Percentiles rank a stretch among this genome's conserved stretches.
Evolutionary conservation across 495 filamentous ascomycete genomes (phyloP).

Genomic region (Talaromyces thailandensis): DNA sequence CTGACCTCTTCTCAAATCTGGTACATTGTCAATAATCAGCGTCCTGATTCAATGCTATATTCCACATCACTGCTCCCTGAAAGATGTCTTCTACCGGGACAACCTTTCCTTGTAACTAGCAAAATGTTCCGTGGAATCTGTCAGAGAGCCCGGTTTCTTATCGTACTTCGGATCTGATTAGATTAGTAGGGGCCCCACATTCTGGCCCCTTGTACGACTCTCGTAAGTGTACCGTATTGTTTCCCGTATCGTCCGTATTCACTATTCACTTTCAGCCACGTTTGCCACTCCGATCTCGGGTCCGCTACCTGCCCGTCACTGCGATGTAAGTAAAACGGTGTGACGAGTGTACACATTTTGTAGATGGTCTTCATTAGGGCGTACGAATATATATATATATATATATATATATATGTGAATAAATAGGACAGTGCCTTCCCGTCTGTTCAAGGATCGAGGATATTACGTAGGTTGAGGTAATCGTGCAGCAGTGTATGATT

Average conservation of each 20-base stretch:
- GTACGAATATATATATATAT: no score
- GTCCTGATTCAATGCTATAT: neutral
- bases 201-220: neutral
- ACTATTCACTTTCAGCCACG: no score
- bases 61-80: neutral
- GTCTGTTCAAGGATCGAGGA: no score
- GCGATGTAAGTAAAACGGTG: no score
- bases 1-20: neutral
- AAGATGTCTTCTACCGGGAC: no score
- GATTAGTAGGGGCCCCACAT: neutral
- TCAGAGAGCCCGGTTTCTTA: conserved; percentile 1
- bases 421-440: no score
- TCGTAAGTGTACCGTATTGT: neutral
- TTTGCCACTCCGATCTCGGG: neutral
- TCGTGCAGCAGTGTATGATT: neutral
- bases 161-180: conserved; percentile 2
- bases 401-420: no score
- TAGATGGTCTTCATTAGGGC: no score
- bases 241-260: no score
- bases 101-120: no score
- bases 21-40: neutral
- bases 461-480: neutral
- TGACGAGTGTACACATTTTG: no score
- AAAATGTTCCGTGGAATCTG: neutral
- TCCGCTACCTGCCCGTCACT: no score